phyloP scores from a whole-genome alignment of 495 filamentous ascomycete genomes.

The Letharia columbiana region DNA sequence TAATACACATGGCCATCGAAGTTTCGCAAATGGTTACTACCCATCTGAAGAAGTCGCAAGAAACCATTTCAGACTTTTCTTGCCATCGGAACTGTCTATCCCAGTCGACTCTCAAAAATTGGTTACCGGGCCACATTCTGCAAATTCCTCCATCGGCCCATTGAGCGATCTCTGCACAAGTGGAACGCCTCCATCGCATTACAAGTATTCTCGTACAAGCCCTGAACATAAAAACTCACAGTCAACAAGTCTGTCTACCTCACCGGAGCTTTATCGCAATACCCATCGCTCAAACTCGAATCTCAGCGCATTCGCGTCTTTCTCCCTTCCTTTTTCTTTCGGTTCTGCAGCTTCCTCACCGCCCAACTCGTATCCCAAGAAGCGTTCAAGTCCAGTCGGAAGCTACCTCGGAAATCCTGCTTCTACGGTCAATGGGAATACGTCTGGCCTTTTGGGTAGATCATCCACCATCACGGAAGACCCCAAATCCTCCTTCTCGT shows the following conservation, averaged over 20 bases:
- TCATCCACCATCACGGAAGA: constrained; percentile 30
- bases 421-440: constrained; percentile 57
- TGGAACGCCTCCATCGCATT: constrained; percentile 52
- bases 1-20: not conserved
- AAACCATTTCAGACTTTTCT: constrained; percentile 33
- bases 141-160: constrained; percentile 18
- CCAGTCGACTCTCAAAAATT: constrained; percentile 12
- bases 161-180: constrained; percentile 44
- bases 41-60: constrained; percentile 51
- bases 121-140: constrained; percentile 16
- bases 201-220: constrained; percentile 17
- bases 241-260: constrained; percentile 60
- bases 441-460: constrained; percentile 48
- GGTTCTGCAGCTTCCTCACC: constrained; percentile 62
- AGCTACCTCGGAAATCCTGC: constrained; percentile 54
- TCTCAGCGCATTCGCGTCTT: constrained; percentile 56
- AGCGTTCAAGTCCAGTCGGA: constrained; percentile 58
- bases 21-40: constrained; percentile 61
- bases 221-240: constrained; percentile 31
- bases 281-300: constrained; percentile 42
- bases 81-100: constrained; percentile 13
- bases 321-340: constrained; percentile 64
- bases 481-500: constrained; percentile 22
- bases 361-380: constrained; percentile 42
- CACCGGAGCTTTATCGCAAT: constrained; percentile 53